A percentile compares a stretch with the other conserved stretches of the same genome.
Evolutionary conservation across 768 basidiomycete genomes (phyloP).

Genomic region (Boletales sp.): DNA sequence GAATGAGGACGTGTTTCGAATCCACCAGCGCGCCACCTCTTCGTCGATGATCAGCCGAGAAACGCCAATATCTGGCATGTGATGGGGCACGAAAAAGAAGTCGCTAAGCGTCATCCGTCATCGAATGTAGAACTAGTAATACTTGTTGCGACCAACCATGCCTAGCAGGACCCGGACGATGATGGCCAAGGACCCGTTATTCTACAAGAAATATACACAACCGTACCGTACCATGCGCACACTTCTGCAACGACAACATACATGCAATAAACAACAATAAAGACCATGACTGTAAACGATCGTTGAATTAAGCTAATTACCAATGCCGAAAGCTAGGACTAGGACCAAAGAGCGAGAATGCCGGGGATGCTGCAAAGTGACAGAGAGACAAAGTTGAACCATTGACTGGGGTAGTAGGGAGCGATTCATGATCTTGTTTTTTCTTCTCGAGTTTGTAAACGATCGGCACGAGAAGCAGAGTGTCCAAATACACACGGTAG

Average conservation of each 20-base stretch:
- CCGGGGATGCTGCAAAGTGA: constrained; percentile 6
- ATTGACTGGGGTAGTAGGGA: background rate
- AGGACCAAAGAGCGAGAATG: constrained; percentile 2
- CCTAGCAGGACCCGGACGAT: background rate
- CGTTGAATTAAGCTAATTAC: background rate
- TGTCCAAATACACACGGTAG: too few species aligned
- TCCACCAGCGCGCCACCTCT: too few species aligned
- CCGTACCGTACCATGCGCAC: constrained; percentile 6
- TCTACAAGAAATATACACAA: constrained; percentile 19
- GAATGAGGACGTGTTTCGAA: too few species aligned
- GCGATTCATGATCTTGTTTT: too few species aligned
- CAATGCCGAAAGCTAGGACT: too few species aligned
- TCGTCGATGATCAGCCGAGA: too few species aligned
- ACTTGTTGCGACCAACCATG: background rate
- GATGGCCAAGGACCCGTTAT: background rate
- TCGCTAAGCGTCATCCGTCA: too few species aligned
- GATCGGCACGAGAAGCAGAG: constrained; percentile 5
- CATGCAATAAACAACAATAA: constrained; percentile 15
- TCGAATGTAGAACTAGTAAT: too few species aligned
- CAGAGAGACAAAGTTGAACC: constrained; percentile 2
- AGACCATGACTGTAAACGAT: constrained; percentile 6
- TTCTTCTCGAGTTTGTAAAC: background rate
- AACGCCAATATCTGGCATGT: too few species aligned
- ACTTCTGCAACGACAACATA: constrained; percentile 8
- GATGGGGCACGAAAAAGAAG: too few species aligned